Base-by-base conservation (phyloP, 352 stramenopile genomes). In the Pilasporangium apinafurcum region DNA sequence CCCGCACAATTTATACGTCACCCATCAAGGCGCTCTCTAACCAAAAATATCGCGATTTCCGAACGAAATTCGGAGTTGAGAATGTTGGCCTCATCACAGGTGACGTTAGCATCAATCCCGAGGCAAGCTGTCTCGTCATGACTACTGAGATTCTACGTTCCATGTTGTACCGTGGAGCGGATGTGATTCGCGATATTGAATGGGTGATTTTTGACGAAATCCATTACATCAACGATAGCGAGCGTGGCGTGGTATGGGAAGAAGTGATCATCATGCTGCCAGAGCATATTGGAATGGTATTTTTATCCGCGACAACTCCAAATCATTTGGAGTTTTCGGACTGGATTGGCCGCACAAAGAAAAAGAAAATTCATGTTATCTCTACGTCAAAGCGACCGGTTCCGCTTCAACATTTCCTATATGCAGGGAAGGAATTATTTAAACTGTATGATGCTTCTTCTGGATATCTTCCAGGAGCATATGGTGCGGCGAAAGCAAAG, bases 281-380 rank as follows among this genome's bases (percentile, higher is more conserved):
- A 5, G 74, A 97, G 26, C 92, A 98, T 53, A 95, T 99, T 8
- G 95, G 94, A 22, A 88, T 99, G 61, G 94, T 99, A 7, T 99
- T 99, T 62, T 62, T 99, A 4, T 98, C 94, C 14, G 97, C 97
- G 8, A 99, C 97, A 12, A 99, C 95, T 28, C 96, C 96, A 12
- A 99, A 99, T 56, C 97, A 97, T 37, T 83, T 98, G 44, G 95
- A 99, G 62, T 99, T 99, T 50, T 97, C 86, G 12, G 95, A 99
- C 53, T 99, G 97, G 97, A 99, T 99, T 51, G 96, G 96, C 6
- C 73, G 94, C 21, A 98, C 92, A 0, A 98, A 98, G 66, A 85
- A 91, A 41, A 83, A 88, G 45, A 92, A 93, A 28, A 97, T 99
- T 47, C 92, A 98, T 63, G 96, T 99, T 3, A 97, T 99, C 47